Conservation (phyloP, 257 asterid species). For the Przewalskia tangutica region DNA sequence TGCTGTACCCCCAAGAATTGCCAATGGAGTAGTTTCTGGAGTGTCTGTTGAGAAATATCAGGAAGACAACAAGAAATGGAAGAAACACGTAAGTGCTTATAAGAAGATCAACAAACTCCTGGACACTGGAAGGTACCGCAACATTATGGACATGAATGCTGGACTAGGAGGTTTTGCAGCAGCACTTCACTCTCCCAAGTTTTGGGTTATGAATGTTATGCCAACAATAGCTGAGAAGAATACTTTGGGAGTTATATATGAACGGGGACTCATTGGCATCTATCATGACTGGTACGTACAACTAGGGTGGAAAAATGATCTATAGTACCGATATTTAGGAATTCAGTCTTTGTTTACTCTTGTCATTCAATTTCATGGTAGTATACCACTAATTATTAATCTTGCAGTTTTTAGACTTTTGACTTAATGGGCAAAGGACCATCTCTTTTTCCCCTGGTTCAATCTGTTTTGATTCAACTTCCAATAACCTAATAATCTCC, state of each 20-base stretch:
- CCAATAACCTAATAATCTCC: too few relatives aligned
- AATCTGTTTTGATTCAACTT: not conserved
- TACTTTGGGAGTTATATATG: conserved; percentile 75
- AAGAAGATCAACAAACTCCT: conserved; percentile 65
- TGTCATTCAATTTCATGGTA: not conserved
- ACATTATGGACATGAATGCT: conserved; percentile 98
- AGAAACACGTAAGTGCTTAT: conserved; percentile 72
- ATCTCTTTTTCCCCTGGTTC: not conserved
- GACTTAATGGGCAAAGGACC: not conserved
- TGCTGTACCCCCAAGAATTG: conserved; percentile 76
- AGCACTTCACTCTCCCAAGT: conserved; percentile 64
- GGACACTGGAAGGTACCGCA: conserved; percentile 90
- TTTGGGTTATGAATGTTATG: conserved; percentile 92
- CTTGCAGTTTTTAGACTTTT: not conserved
- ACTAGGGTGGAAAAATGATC: not conserved
- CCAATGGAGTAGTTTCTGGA: conserved; percentile 68
- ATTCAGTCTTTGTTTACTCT: not conserved
- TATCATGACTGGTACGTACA: conserved; percentile 77
- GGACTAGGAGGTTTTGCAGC: conserved; percentile 93
- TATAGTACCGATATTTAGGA: not conserved
- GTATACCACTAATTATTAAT: not conserved
- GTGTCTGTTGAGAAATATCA: conserved; percentile 49
- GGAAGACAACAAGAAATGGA: conserved; percentile 80
- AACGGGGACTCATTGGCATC: conserved; percentile 80
- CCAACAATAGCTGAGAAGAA: conserved; percentile 82